Percentiles rank a stretch among this genome's conserved stretches.
These are phyloP conservation scores for Argentina anserina DNA, from an alignment of 306 rosid species.

Conservation along the genomic window DNA sequence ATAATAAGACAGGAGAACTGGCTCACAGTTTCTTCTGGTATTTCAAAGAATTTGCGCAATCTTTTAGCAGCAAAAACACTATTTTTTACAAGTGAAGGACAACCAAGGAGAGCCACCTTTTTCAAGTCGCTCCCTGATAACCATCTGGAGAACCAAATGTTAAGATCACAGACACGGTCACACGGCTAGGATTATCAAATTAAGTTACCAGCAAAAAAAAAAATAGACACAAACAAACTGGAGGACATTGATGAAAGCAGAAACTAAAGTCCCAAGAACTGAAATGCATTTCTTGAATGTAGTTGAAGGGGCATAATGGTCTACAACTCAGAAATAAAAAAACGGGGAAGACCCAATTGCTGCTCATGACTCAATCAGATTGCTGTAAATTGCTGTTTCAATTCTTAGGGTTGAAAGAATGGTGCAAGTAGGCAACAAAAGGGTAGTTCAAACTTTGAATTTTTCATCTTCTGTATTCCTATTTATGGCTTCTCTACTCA, in stretches of 20 bases:
- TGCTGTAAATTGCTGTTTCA: background rate
- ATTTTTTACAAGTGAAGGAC: constrained; percentile 43
- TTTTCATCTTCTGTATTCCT: background rate
- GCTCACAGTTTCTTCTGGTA: constrained; percentile 50
- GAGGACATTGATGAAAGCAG: background rate
- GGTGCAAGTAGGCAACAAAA: background rate
- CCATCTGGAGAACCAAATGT: constrained; percentile 54
- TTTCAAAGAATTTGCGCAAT: constrained; percentile 56
- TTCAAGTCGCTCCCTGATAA: constrained; percentile 72
- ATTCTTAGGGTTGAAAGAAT: background rate
- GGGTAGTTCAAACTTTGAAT: background rate
- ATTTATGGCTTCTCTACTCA: background rate
- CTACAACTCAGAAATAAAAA: background rate
- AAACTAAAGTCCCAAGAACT: background rate
- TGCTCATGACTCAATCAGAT: background rate
- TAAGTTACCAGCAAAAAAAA: background rate
- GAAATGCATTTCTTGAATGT: background rate
- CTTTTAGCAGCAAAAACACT: constrained; percentile 55
- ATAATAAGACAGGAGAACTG: background rate
- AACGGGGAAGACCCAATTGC: background rate
- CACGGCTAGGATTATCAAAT: constrained; percentile 4
- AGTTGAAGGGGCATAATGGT: background rate
- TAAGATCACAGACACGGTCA: constrained; percentile 4
- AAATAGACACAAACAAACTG: background rate
- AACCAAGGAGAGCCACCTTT: constrained; percentile 60